Percentiles rank a stretch among this genome's conserved stretches.
These are phyloP conservation scores for Ochromonas danica DNA, from an alignment of 108 stramenopile genomes.

Conservation along the genomic window DNA sequence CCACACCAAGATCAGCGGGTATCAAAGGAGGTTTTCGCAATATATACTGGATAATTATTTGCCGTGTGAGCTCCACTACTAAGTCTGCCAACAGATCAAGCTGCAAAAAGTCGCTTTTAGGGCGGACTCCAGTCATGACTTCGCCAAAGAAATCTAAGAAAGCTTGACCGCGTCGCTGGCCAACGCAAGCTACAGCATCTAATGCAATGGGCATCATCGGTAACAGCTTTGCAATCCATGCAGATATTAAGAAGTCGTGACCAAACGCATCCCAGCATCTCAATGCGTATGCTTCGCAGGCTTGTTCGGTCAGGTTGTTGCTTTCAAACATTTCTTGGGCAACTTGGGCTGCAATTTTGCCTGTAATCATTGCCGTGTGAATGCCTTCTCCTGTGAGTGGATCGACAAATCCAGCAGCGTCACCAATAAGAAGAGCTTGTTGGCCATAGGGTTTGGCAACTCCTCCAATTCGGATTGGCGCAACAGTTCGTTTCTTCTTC, in stretches of 20 bases:
- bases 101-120: conserved; percentile 18
- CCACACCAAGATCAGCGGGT: conserved; percentile 4
- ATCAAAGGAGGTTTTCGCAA: neutral
- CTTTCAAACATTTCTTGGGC: conserved; percentile 4
- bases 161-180: conserved; percentile 30
- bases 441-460: conserved; percentile 3
- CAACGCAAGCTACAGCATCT: conserved; percentile 25
- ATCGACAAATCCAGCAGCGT: conserved; percentile 23
- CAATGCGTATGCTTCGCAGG: conserved; percentile 19
- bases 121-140: conserved; percentile 32
- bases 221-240: neutral
- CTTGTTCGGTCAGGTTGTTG: neutral
- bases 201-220: conserved; percentile 4
- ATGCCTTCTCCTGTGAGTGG: conserved; percentile 33
- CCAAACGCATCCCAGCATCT: conserved; percentile 25
- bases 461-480: conserved; percentile 28
- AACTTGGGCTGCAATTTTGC: conserved; percentile 7
- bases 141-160: conserved; percentile 36
- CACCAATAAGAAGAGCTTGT: conserved; percentile 19
- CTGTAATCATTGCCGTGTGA: conserved; percentile 25
- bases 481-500: neutral
- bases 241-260: conserved; percentile 18
- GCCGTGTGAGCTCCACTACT: neutral
- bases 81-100: neutral
- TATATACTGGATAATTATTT: conserved; percentile 19